Evolutionary conservation across 2,329 filamentous ascomycete species (phyloP), one percentile per base, ranked within the genome.

Genomic region (Cladosporium phlei): DNA sequence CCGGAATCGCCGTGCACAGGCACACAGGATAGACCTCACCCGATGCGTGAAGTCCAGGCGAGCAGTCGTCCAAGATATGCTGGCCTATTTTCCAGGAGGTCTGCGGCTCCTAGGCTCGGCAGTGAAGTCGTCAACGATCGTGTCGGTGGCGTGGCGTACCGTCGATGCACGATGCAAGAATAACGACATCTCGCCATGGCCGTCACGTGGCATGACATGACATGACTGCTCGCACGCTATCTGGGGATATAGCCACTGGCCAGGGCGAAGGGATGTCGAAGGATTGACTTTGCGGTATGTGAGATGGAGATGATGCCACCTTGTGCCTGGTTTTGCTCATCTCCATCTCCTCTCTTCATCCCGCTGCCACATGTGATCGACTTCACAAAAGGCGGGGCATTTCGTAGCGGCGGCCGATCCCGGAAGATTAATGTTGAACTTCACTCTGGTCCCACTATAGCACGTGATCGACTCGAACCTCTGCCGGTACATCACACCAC

Each of bases 141-240:
- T 37, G 32, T 14, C 10, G 19, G 14, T 33, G 9, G 5, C 9
- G 32, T 29, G 21, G 29, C 40, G 29, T 28, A 17, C 32, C 21
- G 22, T 34, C 20, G 42, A 35, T 10, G 25, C 29, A 16, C 17
- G 27, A 17, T 22, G 27, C 30, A 19, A 19, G 11, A 29, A 4
- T 7, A 35, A 14, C 25, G 17, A 14, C 3, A 28, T 16, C 11
- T 7, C 22, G 37, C 19, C 28, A 33, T 33, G 12, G 19, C 19
- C 34, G 34, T 11, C 12, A 32, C 38, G 14, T 32, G 19, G 19
- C 19, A 10, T 19, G 40, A 17, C 29, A 12, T 35, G 40, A n/a
- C n/a, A n/a, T 45, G 42, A 34, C 25, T n/a, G 16, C 29, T 45
- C 42, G 42, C 42, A 45, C 42, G 42, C 42, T 22, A 45, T 45